Percentiles rank a stretch among this genome's conserved stretches.
phyloP scores from a whole-genome alignment of 768 basidiomycete species.

The Multifurca ochricompacta region DNA sequence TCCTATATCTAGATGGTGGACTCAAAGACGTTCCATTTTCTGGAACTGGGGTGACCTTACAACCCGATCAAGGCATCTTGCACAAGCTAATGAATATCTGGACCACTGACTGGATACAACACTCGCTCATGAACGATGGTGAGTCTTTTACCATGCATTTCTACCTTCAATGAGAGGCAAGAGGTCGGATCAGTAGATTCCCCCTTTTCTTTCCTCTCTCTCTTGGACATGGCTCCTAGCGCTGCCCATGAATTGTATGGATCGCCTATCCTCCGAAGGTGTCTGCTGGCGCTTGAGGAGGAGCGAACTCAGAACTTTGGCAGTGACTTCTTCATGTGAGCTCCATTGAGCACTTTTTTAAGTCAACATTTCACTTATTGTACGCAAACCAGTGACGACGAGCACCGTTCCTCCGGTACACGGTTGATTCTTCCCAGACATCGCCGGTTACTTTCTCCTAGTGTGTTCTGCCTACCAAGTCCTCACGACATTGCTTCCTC shows the following conservation, averaged over 20 bases:
- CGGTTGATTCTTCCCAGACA: slow-evolving; percentile 31
- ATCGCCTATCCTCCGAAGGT: slow-evolving; percentile 51
- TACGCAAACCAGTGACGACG: slow-evolving; percentile 6
- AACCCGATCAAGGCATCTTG: slow-evolving; percentile 44
- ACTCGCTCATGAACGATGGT: slow-evolving; percentile 63
- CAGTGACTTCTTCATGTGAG: slow-evolving; percentile 40
- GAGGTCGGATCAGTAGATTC: slow-evolving; percentile 32
- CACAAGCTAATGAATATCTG: slow-evolving; percentile 82
- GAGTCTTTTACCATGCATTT: slow-evolving; percentile 23
- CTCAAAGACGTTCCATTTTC: slow-evolving; percentile 58
- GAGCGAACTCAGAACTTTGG: slow-evolving; percentile 36
- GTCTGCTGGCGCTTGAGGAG: slow-evolving; percentile 41
- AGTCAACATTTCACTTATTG: not conserved
- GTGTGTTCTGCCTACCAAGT: slow-evolving; percentile 39
- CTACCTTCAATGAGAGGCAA: not conserved
- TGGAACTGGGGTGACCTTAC: slow-evolving; percentile 35
- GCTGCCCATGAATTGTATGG: slow-evolving; percentile 58
- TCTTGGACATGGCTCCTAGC: slow-evolving; percentile 53
- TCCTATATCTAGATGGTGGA: slow-evolving; percentile 75
- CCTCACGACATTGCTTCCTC: slow-evolving; percentile 53
- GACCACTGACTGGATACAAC: slow-evolving; percentile 73
- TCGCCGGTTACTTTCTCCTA: slow-evolving; percentile 22
- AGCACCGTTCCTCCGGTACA: slow-evolving; percentile 22
- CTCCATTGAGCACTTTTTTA: slow-evolving; percentile 6
- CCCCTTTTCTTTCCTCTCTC: slow-evolving; percentile 73